Conservation (phyloP, 140 eudicot species). For the Erigeron philadelphicus region DNA sequence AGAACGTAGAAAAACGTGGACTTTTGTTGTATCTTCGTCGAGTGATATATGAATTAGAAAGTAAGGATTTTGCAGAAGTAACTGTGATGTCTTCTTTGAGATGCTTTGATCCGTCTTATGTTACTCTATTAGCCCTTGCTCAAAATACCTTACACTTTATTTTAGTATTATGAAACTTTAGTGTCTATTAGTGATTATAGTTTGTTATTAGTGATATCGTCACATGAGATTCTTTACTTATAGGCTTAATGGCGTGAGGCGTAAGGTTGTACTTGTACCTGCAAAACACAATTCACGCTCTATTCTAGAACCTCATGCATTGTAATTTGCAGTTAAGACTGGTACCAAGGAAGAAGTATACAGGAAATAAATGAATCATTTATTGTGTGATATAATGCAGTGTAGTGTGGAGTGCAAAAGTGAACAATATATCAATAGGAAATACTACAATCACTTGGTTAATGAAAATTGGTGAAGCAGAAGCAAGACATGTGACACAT, state of each 20-base stretch:
- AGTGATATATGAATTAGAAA: conserved; percentile 15
- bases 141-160: background rate
- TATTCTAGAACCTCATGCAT: background rate
- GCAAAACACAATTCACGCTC: background rate
- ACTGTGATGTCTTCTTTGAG: conserved; percentile 15
- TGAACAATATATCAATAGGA: background rate
- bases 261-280: background rate
- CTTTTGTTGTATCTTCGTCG: conserved; percentile 6
- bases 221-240: conserved; percentile 1
- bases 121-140: background rate
- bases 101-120: conserved; percentile 1
- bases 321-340: background rate
- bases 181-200: background rate
- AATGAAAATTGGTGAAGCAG: background rate
- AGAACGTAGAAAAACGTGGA: conserved; percentile 18
- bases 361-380: background rate
- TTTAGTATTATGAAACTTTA: background rate
- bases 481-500: too few relatives aligned
- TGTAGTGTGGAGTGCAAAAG: background rate
- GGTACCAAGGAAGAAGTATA: background rate
- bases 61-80: conserved; percentile 10
- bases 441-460: background rate
- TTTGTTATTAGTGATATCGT: background rate
- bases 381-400: background rate
- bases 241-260: background rate